A percentile compares a stretch with the other conserved stretches of the same genome.
phyloP scores from a whole-genome alignment of 305 asterid species.

The Fraxinus sp. region DNA sequence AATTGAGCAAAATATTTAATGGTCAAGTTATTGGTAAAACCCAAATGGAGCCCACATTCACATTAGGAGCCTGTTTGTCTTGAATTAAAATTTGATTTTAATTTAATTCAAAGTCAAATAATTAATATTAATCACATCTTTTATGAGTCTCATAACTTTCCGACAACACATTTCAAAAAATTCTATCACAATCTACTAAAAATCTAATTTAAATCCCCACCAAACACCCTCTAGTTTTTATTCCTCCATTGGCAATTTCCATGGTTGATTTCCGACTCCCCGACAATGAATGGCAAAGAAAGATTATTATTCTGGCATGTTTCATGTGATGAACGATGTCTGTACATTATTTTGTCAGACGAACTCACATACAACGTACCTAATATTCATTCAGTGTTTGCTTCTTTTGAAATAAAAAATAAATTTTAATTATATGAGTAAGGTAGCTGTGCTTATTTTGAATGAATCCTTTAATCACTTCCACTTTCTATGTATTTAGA shows the following conservation, averaged over 20 bases:
- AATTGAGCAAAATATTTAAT: conserved; percentile 12
- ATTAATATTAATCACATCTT: no score
- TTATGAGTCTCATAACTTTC: no score
- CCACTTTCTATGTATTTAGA: conserved; percentile 36
- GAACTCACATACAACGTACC: background rate
- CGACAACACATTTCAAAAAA: no score
- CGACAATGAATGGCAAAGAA: background rate
- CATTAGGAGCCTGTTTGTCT: background rate
- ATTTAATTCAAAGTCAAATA: no score
- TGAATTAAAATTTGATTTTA: no score
- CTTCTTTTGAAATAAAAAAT: background rate
- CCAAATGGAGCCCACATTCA: background rate
- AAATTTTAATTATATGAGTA: background rate
- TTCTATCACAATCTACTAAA: no score
- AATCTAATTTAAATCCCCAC: no score
- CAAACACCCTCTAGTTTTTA: no score
- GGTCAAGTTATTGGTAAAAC: conserved; percentile 1
- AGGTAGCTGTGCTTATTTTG: conserved; percentile 33
- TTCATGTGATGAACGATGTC: background rate
- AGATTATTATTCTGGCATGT: background rate
- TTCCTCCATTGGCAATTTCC: background rate
- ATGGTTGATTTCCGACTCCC: background rate
- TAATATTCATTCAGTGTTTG: background rate
- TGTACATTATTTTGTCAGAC: background rate
- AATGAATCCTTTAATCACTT: conserved; percentile 34